Conservation (phyloP, 352 stramenopile genomes). For the Phytophthora multivora region DNA sequence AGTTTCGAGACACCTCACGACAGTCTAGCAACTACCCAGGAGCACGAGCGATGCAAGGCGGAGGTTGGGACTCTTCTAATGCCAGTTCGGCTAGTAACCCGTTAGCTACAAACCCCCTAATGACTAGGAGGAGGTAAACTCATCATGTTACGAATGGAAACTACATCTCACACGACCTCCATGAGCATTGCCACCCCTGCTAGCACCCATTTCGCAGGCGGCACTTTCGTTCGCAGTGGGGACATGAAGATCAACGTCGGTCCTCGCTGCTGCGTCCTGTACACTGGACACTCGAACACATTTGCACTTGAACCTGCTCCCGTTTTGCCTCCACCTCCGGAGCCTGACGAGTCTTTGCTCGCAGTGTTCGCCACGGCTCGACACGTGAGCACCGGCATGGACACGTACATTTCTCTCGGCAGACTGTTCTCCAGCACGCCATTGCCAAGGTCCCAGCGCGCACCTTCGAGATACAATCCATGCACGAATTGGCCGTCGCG, state of each 20-base stretch:
- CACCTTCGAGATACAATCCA: conserved; percentile 90
- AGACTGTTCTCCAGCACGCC: conserved; percentile 80
- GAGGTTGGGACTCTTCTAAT: conserved; percentile 48
- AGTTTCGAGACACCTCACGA: background rate
- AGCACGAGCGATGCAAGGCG: conserved; percentile 15
- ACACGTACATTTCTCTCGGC: conserved; percentile 92
- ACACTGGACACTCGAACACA: conserved; percentile 90
- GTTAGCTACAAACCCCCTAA: conserved; percentile 50
- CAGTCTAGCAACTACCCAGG: conserved; percentile 17
- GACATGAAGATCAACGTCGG: conserved; percentile 91
- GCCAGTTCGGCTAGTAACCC: conserved; percentile 57
- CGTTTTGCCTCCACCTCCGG: conserved; percentile 20
- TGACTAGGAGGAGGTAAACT: conserved; percentile 33
- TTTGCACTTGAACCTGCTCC: conserved; percentile 19
- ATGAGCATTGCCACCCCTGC: conserved; percentile 90
- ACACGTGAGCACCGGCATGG: conserved; percentile 92
- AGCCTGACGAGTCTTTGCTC: conserved; percentile 39
- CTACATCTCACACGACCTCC: conserved; percentile 69
- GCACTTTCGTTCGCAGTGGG: conserved; percentile 85
- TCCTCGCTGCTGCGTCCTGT: conserved; percentile 90
- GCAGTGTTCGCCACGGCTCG: conserved; percentile 62
- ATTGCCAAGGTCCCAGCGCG: conserved; percentile 84
- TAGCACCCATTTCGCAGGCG: conserved; percentile 90
- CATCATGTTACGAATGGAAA: background rate
- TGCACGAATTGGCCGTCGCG: conserved; percentile 92